Evolutionary conservation across 1,139 yeast genomes (phyloP).

Genomic region (Pichia sp.): DNA sequence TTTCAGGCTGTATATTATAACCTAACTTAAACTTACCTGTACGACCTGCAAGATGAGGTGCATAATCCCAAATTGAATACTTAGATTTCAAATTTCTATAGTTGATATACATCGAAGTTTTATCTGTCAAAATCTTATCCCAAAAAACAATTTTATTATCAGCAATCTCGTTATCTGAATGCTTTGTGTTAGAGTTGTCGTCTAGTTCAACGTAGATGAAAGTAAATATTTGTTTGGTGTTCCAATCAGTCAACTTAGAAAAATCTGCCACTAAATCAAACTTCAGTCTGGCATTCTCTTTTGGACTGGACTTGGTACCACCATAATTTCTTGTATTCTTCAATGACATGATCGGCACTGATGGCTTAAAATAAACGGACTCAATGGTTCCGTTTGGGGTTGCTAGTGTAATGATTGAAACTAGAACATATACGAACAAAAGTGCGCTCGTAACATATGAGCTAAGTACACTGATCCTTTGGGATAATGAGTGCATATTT

Average conservation of each 20-base stretch:
- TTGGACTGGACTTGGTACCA: slow-evolving; percentile 58
- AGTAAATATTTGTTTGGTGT: slow-evolving; percentile 88
- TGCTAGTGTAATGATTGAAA: slow-evolving; percentile 7
- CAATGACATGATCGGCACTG: slow-evolving; percentile 7
- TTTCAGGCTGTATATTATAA: slow-evolving; percentile 90
- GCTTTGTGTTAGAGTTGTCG: slow-evolving; percentile 36
- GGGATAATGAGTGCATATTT: slow-evolving; percentile 12
- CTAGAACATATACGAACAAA: slow-evolving; percentile 5
- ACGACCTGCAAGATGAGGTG: slow-evolving; percentile 56
- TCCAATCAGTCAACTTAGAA: slow-evolving; percentile 84
- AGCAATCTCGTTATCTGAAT: slow-evolving; percentile 2
- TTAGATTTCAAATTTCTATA: slow-evolving; percentile 54
- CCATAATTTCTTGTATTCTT: slow-evolving; percentile 72
- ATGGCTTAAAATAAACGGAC: slow-evolving; percentile 5
- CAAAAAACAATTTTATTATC: slow-evolving; percentile 67
- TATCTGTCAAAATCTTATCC: slow-evolving; percentile 69
- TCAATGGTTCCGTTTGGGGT: not conserved
- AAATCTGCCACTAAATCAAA: slow-evolving; percentile 71
- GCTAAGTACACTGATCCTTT: slow-evolving; percentile 8
- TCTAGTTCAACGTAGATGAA: slow-evolving; percentile 80
- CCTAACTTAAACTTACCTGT: slow-evolving; percentile 66
- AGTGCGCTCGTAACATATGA: slow-evolving; percentile 7
- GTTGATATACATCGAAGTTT: slow-evolving; percentile 50
- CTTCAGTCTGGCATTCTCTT: slow-evolving; percentile 66
- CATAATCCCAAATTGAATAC: slow-evolving; percentile 86